Conservation (phyloP, 2,329 filamentous ascomycete species). For the Aspergillus pseudotamarii region DNA sequence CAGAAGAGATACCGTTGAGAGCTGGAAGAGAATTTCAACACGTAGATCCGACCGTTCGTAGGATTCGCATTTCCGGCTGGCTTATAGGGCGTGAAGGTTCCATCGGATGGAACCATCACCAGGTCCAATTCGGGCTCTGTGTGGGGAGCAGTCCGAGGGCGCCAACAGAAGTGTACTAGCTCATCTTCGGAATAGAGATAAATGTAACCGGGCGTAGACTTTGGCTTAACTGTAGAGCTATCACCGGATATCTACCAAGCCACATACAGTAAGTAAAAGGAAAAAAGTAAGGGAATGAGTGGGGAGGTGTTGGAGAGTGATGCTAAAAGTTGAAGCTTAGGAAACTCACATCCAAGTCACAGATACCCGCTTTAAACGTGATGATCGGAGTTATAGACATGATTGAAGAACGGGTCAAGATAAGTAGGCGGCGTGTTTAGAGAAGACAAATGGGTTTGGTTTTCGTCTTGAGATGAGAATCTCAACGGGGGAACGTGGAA, state of each 20-base stretch:
- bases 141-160: constrained; percentile 71
- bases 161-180: constrained; percentile 96
- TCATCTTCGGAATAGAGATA: constrained; percentile 95
- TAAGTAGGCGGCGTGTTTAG: constrained; percentile 13
- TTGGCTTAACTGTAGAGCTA: constrained; percentile 73
- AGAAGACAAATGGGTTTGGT: neutral
- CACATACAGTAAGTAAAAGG: constrained; percentile 14
- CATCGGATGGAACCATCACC: constrained; percentile 90
- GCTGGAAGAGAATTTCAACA: constrained; percentile 90
- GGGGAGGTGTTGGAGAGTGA: no score
- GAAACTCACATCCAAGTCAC: constrained; percentile 74
- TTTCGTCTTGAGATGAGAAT: neutral
- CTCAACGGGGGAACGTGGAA: neutral
- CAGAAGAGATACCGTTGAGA: constrained; percentile 93
- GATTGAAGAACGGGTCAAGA: constrained; percentile 23
- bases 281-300: neutral
- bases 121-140: constrained; percentile 82
- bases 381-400: constrained; percentile 89
- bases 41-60: constrained; percentile 85
- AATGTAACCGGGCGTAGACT: constrained; percentile 77
- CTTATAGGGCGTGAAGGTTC: constrained; percentile 81
- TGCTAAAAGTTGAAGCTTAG: constrained; percentile 2
- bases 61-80: constrained; percentile 64
- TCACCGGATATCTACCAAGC: constrained; percentile 53
- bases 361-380: constrained; percentile 94